A percentile compares a stretch with the other conserved stretches of the same genome.
Evolutionary conservation across 257 asterid species (phyloP).

Genomic region (Knoxia roxburghii): DNA sequence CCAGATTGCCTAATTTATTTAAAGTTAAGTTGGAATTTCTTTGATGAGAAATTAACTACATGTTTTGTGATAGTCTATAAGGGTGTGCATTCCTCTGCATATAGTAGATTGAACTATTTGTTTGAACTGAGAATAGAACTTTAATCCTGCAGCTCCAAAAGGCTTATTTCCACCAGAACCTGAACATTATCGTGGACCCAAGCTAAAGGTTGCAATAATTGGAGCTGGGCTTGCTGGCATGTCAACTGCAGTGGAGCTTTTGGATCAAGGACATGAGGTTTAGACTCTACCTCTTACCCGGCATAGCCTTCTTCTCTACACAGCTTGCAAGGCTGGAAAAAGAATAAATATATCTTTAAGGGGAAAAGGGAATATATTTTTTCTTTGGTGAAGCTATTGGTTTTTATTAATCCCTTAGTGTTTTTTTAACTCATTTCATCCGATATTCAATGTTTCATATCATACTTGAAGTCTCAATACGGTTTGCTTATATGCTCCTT

Average conservation of each 20-base stretch:
- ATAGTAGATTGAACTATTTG: not conserved
- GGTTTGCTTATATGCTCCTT: not conserved
- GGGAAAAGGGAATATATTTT: too few species aligned
- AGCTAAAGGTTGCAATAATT: slow-evolving; percentile 89
- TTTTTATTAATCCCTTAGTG: not conserved
- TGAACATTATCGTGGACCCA: slow-evolving; percentile 86
- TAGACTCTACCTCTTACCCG: not conserved
- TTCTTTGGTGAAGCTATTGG: not conserved
- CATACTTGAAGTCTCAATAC: not conserved
- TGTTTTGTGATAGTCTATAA: not conserved
- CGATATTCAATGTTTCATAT: not conserved
- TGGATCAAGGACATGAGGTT: slow-evolving; percentile 99
- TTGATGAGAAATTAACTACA: not conserved
- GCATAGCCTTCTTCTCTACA: not conserved
- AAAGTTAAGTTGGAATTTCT: too few species aligned
- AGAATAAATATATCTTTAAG: not conserved
- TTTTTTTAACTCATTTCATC: not conserved
- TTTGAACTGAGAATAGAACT: slow-evolving; percentile 16
- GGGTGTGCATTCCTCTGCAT: not conserved
- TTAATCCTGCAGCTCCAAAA: slow-evolving; percentile 73
- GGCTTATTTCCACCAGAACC: slow-evolving; percentile 98
- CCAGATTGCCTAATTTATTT: not conserved
- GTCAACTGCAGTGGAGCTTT: slow-evolving; percentile 99
- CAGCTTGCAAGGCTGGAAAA: not conserved
- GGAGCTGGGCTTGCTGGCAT: slow-evolving; percentile 99